phyloP scores from a whole-genome alignment of 2,329 filamentous ascomycete genomes.

The Teratosphaeriaceae sp. region DNA sequence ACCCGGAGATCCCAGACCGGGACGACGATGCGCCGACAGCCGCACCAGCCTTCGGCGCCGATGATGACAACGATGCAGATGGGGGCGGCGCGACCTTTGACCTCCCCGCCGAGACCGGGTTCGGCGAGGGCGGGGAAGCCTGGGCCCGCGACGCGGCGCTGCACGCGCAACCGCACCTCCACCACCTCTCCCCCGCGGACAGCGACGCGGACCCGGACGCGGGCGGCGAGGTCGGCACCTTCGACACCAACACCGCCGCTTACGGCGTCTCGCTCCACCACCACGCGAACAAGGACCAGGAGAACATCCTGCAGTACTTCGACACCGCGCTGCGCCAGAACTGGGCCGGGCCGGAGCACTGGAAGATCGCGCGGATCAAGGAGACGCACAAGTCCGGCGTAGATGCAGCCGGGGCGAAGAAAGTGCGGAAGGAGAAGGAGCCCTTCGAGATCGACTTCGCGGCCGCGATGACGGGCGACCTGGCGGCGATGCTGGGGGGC shows the following conservation, averaged over 20 bases:
- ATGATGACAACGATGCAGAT: conserved; percentile 74
- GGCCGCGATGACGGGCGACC: conserved; percentile 61
- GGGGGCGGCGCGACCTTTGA: conserved; percentile 57
- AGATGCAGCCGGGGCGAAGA: conserved; percentile 40
- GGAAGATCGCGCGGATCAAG: conserved; percentile 94
- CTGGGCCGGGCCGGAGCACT: conserved; percentile 97
- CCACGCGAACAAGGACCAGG: conserved; percentile 59
- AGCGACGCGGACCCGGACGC: conserved; percentile 46
- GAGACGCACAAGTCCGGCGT: conserved; percentile 51
- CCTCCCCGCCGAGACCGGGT: conserved; percentile 63
- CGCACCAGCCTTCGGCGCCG: conserved; percentile 44
- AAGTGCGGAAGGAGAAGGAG: conserved; percentile 94
- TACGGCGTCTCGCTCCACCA: conserved; percentile 77
- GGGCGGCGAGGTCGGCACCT: conserved; percentile 43
- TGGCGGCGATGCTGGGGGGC: conserved; percentile 74
- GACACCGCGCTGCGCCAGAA: conserved; percentile 95
- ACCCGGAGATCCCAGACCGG: conserved; percentile 38
- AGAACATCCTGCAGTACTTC: conserved; percentile 97
- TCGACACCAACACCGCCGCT: conserved; percentile 57
- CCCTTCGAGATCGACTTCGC: conserved; percentile 91
- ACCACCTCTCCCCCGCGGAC: conserved; percentile 51
- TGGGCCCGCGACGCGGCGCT: conserved; percentile 89
- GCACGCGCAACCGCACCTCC: conserved; percentile 78
- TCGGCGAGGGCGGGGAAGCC: conserved; percentile 91
- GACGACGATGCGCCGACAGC: conserved; percentile 42